A percentile compares a stretch with the other conserved stretches of the same genome.
These are phyloP conservation scores for Detonula confervacea DNA, from an alignment of 352 stramenopile species.

Conservation along the genomic window DNA sequence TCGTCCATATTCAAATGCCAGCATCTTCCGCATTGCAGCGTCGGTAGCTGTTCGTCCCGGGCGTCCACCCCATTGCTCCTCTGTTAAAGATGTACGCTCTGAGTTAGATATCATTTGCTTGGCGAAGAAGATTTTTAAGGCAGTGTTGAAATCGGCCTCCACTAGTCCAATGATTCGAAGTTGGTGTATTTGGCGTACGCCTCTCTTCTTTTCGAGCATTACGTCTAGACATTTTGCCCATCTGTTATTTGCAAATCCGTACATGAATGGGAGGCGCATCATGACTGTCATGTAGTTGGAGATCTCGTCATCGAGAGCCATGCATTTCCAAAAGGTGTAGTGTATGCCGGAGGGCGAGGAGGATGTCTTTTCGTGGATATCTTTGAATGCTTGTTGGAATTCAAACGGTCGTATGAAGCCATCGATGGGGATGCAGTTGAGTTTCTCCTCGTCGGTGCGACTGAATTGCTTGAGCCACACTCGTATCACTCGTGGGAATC, in stretches of 20 bases:
- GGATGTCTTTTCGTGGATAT: constrained; percentile 13
- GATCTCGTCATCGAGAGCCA: constrained; percentile 2
- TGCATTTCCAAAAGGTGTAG: constrained; percentile 30
- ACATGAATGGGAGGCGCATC: constrained; percentile 34
- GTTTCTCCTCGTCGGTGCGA: not conserved
- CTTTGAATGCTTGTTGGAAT: constrained; percentile 9
- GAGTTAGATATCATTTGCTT: constrained; percentile 5
- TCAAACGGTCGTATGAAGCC: not conserved
- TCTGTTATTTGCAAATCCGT: constrained; percentile 22
- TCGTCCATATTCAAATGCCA: constrained; percentile 5
- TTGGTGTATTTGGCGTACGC: constrained; percentile 34
- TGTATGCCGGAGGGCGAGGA: constrained; percentile 15
- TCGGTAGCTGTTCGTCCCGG: not conserved
- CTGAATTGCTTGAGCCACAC: not conserved
- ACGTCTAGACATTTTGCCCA: constrained; percentile 37
- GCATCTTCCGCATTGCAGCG: not conserved
- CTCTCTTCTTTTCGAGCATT: constrained; percentile 51
- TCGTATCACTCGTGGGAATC: not conserved
- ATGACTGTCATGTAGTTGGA: constrained; percentile 18
- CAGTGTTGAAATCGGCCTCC: constrained; percentile 46
- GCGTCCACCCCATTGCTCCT: not conserved
- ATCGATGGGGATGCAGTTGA: not conserved
- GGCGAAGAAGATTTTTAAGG: constrained; percentile 19
- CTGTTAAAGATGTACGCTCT: constrained; percentile 6
- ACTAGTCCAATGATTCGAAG: constrained; percentile 54